Evolutionary conservation across 805 yeast species (phyloP).

Genomic region (Candida multigemmis): DNA sequence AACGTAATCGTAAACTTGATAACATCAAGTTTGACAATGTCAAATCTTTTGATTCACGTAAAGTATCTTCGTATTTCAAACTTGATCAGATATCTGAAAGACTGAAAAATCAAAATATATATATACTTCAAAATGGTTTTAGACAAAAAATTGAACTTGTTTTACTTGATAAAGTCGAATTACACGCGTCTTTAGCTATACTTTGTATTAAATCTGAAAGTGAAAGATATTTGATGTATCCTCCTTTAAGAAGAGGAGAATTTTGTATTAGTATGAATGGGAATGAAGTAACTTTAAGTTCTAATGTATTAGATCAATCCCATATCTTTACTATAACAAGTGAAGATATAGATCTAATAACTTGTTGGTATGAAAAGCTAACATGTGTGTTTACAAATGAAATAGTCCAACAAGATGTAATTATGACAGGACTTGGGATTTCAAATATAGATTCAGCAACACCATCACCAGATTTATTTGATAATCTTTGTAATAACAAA

Average conservation of each 20-base stretch:
- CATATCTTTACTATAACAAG: slow-evolving; percentile 9
- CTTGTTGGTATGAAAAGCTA: slow-evolving; percentile 23
- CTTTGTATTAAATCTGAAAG: slow-evolving; percentile 9
- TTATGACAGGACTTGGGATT: too few relatives aligned
- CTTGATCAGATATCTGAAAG: slow-evolving; percentile 26
- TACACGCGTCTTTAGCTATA: slow-evolving; percentile 19
- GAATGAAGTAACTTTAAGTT: too few relatives aligned
- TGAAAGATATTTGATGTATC: slow-evolving; percentile 25
- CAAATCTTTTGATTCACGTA: slow-evolving; percentile 14
- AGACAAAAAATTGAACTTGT: slow-evolving; percentile 18
- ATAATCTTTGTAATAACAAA: too few relatives aligned
- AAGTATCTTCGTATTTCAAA: slow-evolving; percentile 30
- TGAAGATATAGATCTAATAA: slow-evolving; percentile 9
- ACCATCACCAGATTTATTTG: too few relatives aligned
- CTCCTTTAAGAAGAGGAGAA: slow-evolving; percentile 34
- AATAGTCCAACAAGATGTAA: too few relatives aligned
- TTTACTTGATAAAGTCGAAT: slow-evolving; percentile 20
- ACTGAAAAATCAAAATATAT: slow-evolving; percentile 13
- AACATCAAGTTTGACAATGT: slow-evolving; percentile 27
- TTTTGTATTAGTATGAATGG: too few relatives aligned
- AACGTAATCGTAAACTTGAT: slow-evolving; percentile 12
- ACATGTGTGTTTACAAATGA: slow-evolving; percentile 25
- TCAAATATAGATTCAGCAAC: too few relatives aligned
- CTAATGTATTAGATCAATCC: too few relatives aligned
- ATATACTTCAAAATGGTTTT: slow-evolving; percentile 6